Evolutionary conservation across 257 asterid genomes (phyloP).

Genomic region (Oldenlandia corymbosa): DNA sequence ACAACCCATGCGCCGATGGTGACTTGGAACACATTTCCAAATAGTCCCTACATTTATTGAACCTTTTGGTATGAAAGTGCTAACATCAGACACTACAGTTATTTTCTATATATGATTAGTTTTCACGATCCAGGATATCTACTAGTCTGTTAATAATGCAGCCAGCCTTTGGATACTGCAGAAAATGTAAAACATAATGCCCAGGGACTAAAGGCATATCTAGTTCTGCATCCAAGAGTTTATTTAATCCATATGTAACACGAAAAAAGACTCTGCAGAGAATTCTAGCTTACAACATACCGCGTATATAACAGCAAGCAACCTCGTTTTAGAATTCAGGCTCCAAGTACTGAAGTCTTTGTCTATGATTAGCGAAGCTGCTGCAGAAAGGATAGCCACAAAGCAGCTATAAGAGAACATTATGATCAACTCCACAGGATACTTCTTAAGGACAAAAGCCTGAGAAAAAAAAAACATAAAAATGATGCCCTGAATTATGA

Average conservation of each 20-base stretch:
- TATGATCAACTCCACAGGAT: constrained; percentile 47
- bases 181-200: too few relatives aligned
- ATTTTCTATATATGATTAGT: too few relatives aligned
- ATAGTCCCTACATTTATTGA: constrained; percentile 35
- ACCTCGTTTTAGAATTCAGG: constrained; percentile 33
- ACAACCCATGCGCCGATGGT: constrained; percentile 59
- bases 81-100: not conserved
- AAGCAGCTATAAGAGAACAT: constrained; percentile 65
- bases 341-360: constrained; percentile 47
- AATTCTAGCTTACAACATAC: constrained; percentile 25
- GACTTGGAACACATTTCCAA: constrained; percentile 60
- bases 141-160: too few relatives aligned
- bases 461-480: constrained; percentile 17
- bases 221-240: too few relatives aligned
- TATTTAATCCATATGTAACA: too few relatives aligned
- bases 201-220: too few relatives aligned
- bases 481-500: not conserved
- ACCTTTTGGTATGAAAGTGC: not conserved
- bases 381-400: constrained; percentile 43
- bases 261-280: too few relatives aligned
- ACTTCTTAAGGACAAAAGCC: constrained; percentile 58
- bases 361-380: constrained; percentile 32
- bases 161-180: too few relatives aligned
- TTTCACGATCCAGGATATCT: too few relatives aligned
- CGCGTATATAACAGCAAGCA: constrained; percentile 54